These are phyloP conservation scores for Silybum marianum DNA, from an alignment of 129 eudicot species.

Conservation along the genomic window DNA sequence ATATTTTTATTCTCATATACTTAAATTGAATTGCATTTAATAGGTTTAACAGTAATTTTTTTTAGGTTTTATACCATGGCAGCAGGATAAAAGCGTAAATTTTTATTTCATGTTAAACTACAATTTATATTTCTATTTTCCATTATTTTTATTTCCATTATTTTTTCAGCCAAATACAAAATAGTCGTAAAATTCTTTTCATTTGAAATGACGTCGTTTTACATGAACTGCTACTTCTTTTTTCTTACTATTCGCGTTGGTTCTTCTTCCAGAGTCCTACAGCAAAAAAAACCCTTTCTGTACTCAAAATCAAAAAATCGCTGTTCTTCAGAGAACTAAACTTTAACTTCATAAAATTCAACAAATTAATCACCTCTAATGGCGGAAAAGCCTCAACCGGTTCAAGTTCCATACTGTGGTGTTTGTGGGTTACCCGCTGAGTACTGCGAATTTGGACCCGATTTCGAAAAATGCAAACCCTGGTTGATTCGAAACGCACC, in stretches of 20 bases:
- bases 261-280: background rate
- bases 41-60: too few species aligned
- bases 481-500: slow-evolving; percentile 90
- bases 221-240: too few species aligned
- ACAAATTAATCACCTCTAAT: slow-evolving; percentile 19
- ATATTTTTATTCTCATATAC: too few species aligned
- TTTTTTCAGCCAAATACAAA: too few species aligned
- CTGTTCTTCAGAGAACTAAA: background rate
- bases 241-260: background rate
- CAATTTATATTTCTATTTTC: too few species aligned
- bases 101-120: too few species aligned
- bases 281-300: slow-evolving; percentile 4
- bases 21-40: too few species aligned
- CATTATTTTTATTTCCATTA: too few species aligned
- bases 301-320: background rate
- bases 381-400: slow-evolving; percentile 77
- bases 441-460: slow-evolving; percentile 90
- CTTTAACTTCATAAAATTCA: background rate
- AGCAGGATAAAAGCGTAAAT: too few species aligned
- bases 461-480: slow-evolving; percentile 90
- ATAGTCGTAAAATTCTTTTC: too few species aligned
- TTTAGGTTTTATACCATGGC: too few species aligned
- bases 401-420: slow-evolving; percentile 67
- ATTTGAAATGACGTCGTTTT: too few species aligned
- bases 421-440: slow-evolving; percentile 82